These are phyloP conservation scores for Phascolomyces articulosus DNA, from an alignment of 371 early-diverging fungal genomes.

Conservation along the genomic window DNA sequence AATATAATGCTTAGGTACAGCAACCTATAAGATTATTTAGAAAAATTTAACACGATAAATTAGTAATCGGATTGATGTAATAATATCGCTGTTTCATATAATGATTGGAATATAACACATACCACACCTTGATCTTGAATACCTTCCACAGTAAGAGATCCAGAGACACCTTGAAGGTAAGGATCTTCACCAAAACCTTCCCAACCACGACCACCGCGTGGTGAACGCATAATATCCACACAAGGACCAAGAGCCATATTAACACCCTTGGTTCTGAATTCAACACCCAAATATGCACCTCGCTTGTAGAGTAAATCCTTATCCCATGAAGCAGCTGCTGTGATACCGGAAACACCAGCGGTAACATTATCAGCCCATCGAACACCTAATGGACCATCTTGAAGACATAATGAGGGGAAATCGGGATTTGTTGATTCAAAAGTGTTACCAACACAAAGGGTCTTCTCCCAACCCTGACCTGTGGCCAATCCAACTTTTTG, in stretches of 20 bases:
- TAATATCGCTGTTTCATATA: too few species aligned
- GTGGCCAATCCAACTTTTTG: conserved; percentile 51
- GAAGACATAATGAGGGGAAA: conserved; percentile 58
- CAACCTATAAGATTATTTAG: conserved; percentile 42
- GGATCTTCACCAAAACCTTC: conserved; percentile 69
- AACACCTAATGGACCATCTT: conserved; percentile 62
- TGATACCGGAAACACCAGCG: conserved; percentile 58
- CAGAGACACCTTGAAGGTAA: conserved; percentile 46
- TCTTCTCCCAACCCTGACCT: conserved; percentile 49
- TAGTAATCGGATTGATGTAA: too few species aligned
- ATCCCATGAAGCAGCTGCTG: conserved; percentile 59
- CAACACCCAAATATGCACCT: conserved; percentile 57
- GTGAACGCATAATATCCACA: conserved; percentile 19
- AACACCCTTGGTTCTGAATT: conserved; percentile 54
- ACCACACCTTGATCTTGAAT: conserved; percentile 47
- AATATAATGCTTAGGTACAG: conserved; percentile 58
- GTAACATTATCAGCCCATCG: conserved; percentile 45
- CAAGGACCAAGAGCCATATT: conserved; percentile 53
- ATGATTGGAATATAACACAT: conserved; percentile 13
- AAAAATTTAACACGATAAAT: too few species aligned
- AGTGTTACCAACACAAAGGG: conserved; percentile 58
- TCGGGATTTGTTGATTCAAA: conserved; percentile 29
- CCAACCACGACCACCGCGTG: conserved; percentile 36
- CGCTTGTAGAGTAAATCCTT: conserved; percentile 43
- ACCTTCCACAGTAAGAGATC: conserved; percentile 33